Conservation (phyloP, 441 rosid species). For the Populus hybrid region DNA sequence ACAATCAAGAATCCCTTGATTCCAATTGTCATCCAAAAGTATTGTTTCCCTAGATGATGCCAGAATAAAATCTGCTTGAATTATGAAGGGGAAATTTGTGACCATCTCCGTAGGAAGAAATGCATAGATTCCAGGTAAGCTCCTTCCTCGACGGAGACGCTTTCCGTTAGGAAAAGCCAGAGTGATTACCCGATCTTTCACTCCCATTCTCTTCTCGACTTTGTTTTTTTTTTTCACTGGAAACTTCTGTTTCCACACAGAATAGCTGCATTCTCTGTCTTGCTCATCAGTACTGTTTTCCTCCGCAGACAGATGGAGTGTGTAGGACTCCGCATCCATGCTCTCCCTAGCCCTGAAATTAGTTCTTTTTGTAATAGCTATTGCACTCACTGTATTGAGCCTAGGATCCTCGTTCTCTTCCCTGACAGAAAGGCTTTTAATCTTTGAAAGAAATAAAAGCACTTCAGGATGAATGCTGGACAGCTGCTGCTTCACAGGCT, state of each 20-base stretch:
- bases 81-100: constrained; percentile 62
- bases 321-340: constrained; percentile 65
- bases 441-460: constrained; percentile 58
- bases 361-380: constrained; percentile 59
- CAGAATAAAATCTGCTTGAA: constrained; percentile 68
- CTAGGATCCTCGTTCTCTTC: constrained; percentile 45
- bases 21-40: constrained; percentile 58
- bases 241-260: constrained; percentile 73
- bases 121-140: constrained; percentile 64
- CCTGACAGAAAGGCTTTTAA: constrained; percentile 56
- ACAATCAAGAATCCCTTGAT: constrained; percentile 66
- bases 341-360: constrained; percentile 54
- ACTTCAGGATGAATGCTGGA: constrained; percentile 52
- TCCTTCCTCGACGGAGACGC: constrained; percentile 45
- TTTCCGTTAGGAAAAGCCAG: constrained; percentile 69
- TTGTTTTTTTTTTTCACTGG: constrained; percentile 50
- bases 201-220: constrained; percentile 62
- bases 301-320: constrained; percentile 47
- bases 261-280: constrained; percentile 45
- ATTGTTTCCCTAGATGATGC: constrained; percentile 69
- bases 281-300: constrained; percentile 15
- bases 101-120: constrained; percentile 84
- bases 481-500: constrained; percentile 64
- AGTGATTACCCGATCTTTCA: constrained; percentile 64
- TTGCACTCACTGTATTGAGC: constrained; percentile 37